phyloP scores from a whole-genome alignment of 257 asterid species.

The Solanum ossicruentum region DNA sequence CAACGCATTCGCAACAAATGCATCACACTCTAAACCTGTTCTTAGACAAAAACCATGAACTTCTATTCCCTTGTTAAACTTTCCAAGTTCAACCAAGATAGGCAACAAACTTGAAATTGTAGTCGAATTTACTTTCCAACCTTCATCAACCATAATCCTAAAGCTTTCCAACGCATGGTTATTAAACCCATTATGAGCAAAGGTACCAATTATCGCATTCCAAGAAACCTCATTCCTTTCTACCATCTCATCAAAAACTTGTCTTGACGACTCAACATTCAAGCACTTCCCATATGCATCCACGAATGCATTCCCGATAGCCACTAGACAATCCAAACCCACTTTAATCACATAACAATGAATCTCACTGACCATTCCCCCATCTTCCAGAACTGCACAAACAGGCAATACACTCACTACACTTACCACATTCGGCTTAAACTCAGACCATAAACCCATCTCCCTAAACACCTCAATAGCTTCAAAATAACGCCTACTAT shows the following conservation, averaged over 20 bases:
- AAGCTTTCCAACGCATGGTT: constrained; percentile 33
- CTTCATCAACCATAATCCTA: constrained; percentile 33
- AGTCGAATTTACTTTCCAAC: constrained; percentile 24
- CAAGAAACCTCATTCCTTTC: constrained; percentile 64
- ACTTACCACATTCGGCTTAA: constrained; percentile 41
- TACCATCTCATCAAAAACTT: constrained; percentile 35
- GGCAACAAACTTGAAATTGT: constrained; percentile 54
- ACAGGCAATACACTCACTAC: constrained; percentile 47
- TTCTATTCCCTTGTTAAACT: constrained; percentile 37
- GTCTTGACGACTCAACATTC: constrained; percentile 20
- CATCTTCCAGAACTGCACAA: constrained; percentile 37
- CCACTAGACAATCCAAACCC: constrained; percentile 34
- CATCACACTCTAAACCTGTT: constrained; percentile 11
- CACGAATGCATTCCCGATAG: constrained; percentile 46
- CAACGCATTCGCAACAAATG: constrained; percentile 62
- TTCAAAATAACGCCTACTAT: constrained; percentile 15
- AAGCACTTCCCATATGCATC: constrained; percentile 70
- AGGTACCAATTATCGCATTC: constrained; percentile 38
- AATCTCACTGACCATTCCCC: constrained; percentile 19
- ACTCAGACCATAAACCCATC: constrained; percentile 21
- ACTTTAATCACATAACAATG: constrained; percentile 48
- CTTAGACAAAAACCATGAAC: constrained; percentile 49
- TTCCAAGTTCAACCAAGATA: constrained; percentile 34
- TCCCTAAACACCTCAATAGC: constrained; percentile 29
- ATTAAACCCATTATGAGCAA: constrained; percentile 24